Evolutionary conservation across 257 asterid genomes (phyloP), one percentile per base, ranked within the genome.

Genomic region (Mitragyna speciosa): DNA sequence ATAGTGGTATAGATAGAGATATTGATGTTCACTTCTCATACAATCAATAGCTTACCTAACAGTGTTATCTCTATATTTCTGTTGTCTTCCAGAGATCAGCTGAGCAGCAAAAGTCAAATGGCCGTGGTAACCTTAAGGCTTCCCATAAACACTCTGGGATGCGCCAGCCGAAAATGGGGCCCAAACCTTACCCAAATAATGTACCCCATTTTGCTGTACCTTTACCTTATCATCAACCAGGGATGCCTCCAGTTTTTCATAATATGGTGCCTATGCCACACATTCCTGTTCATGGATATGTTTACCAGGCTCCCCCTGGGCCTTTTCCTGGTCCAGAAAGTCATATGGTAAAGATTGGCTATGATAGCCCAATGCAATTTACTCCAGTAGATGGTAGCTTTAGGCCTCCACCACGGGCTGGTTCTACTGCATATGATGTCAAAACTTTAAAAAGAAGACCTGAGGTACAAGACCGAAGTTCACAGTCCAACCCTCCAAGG

Each of bases 71-170:
- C 19, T 47, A 15, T 64, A 30, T 71, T 58, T 67, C 52, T 63
- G 39, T 80, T 79, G 83, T 85, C 59, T 79, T 76, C 61, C 90
- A 94, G 98, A 87, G 90, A 61, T 79, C 87, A 51, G 85, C 70
- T 39, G 94, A 90, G 84, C 94, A 84, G 78, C 90, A 84, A 81
- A 92, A 89, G 86, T 78, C 85, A 77, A 91, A 88, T 73, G 90
- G 93, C 39, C 90, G 89, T 73, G 83, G 80, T 75, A 85, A 83
- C 84, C 79, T 77, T 36, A 92, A 85, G 85, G 84, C 90, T 71
- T 86, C 97, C 2, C 89, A 86, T 70, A 92, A 82, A 88, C 83
- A 89, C 36, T 47, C 84, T 63, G 78, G 89, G 47, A 66, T 78
- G 67, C 87, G 92, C 87, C 96, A 86, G 49, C 87, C 83, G 48